These are phyloP conservation scores for Lanmaoa pseudosensibilis DNA, from an alignment of 768 basidiomycete genomes.

Conservation along the genomic window DNA sequence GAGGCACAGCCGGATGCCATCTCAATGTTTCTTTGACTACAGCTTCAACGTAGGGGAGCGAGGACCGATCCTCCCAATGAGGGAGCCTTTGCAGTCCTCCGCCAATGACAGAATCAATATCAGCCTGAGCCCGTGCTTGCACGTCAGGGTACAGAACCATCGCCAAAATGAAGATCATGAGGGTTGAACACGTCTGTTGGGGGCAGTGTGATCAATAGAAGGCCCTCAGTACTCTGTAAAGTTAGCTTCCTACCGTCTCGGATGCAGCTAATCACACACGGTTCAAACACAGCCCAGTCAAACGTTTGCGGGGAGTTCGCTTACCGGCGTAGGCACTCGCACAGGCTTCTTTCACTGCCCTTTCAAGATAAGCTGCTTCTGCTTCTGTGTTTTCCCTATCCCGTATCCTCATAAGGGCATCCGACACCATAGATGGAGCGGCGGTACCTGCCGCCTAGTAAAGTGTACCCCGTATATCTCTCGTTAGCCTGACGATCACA, in stretches of 20 bases:
- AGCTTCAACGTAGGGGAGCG: slow-evolving; percentile 24
- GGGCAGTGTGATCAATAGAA: slow-evolving; percentile 10
- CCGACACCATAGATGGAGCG: slow-evolving; percentile 26
- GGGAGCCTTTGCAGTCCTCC: slow-evolving; percentile 21
- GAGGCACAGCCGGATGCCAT: slow-evolving; percentile 21
- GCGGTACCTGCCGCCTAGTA: slow-evolving; percentile 21
- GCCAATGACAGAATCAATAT: slow-evolving; percentile 22
- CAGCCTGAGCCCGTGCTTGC: slow-evolving; percentile 19
- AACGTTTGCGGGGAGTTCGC: neutral
- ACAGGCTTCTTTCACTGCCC: slow-evolving; percentile 23
- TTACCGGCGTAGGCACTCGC: slow-evolving; percentile 22
- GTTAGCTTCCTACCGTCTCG: slow-evolving; percentile 21
- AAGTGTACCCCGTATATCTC: neutral
- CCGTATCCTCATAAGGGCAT: slow-evolving; percentile 16
- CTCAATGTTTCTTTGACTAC: slow-evolving; percentile 26
- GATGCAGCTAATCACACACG: slow-evolving; percentile 17
- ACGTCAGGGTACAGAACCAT: slow-evolving; percentile 29
- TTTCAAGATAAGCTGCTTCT: slow-evolving; percentile 17
- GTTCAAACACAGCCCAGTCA: slow-evolving; percentile 6
- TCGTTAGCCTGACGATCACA: neutral
- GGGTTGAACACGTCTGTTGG: slow-evolving; percentile 20
- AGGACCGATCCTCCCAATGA: slow-evolving; percentile 18
- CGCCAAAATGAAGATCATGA: slow-evolving; percentile 23
- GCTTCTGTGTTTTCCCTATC: slow-evolving; percentile 1
- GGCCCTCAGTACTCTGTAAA: neutral